Conservation (phyloP, 225 moss, liverwort and hornwort species). For the Straminergon stramineum region DNA sequence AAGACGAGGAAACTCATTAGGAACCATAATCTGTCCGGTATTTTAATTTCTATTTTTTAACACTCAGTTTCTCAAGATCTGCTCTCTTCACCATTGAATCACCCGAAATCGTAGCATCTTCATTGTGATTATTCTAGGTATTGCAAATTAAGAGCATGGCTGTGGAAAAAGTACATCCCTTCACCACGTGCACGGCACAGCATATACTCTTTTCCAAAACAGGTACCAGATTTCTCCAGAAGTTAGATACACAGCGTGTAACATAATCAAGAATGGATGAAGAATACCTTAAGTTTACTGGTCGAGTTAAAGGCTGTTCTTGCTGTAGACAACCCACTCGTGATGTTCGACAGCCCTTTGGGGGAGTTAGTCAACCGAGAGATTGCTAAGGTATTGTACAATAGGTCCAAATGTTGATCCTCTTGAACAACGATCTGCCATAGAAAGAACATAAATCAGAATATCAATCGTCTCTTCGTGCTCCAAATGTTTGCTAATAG, state of each 20-base stretch:
- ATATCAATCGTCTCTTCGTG: not conserved
- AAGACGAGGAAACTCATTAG: not conserved
- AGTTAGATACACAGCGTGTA: not conserved
- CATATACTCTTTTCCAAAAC: not conserved
- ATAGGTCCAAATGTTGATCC: not conserved
- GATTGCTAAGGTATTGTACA: constrained; percentile 5
- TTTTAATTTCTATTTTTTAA: not conserved
- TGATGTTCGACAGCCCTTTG: constrained; percentile 23
- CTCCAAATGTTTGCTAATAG: not conserved
- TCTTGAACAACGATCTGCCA: constrained; percentile 19
- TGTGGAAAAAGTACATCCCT: not conserved
- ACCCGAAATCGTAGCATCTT: not conserved
- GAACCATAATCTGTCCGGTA: not conserved
- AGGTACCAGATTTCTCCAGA: not conserved
- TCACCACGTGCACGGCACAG: not conserved
- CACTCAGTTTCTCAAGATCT: not conserved
- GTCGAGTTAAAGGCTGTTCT: constrained; percentile 17
- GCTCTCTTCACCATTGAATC: not conserved
- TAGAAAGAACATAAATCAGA: not conserved
- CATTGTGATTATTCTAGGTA: not conserved
- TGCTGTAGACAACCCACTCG: constrained; percentile 22
- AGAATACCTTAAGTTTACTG: constrained; percentile 22
- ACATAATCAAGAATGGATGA: not conserved
- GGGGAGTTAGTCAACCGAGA: constrained; percentile 1
- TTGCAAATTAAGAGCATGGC: not conserved